A percentile compares a stretch with the other conserved stretches of the same genome.
phyloP scores from a whole-genome alignment of 2,329 filamentous ascomycete genomes.

The Stromatinia cepivora region DNA sequence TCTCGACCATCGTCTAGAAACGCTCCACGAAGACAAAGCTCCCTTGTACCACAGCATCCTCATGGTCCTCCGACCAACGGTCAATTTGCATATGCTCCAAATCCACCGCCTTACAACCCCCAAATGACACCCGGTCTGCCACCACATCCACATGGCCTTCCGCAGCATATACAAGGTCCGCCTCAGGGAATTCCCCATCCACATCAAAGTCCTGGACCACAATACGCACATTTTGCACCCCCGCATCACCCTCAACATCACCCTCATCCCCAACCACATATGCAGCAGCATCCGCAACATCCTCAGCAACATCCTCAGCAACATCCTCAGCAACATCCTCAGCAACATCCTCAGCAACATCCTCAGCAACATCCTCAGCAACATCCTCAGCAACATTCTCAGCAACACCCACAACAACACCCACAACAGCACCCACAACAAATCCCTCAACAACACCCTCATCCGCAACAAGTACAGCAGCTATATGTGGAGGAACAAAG shows the following conservation, averaged over 20 bases:
- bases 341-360: conserved; percentile 42
- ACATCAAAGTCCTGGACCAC: conserved; percentile 43
- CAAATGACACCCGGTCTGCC: conserved; percentile 47
- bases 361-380: conserved; percentile 50
- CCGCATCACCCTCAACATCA: conserved; percentile 32
- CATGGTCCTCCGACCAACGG: conserved; percentile 62
- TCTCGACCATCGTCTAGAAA: conserved; percentile 81
- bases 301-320: conserved; percentile 34
- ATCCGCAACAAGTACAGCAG: conserved; percentile 56
- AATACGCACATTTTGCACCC: conserved; percentile 46
- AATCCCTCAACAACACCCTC: conserved; percentile 47
- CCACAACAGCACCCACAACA: conserved; percentile 41
- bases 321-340: conserved; percentile 42
- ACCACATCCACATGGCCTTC: conserved; percentile 44
- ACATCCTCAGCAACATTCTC: conserved; percentile 40
- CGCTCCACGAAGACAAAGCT: conserved; percentile 72
- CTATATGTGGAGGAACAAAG: conserved; percentile 76
- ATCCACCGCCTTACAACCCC: conserved; percentile 81
- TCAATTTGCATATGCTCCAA: conserved; percentile 76
- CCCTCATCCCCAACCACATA: conserved; percentile 12
- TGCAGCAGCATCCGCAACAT: conserved; percentile 40
- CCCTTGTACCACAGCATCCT: conserved; percentile 65
- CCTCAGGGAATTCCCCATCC: conserved; percentile 30
- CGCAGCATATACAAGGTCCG: conserved; percentile 34
- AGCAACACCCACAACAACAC: conserved; percentile 13